These are phyloP conservation scores for Geoglossum cookeanum DNA, from an alignment of 2,329 filamentous ascomycete species.

Conservation along the genomic window DNA sequence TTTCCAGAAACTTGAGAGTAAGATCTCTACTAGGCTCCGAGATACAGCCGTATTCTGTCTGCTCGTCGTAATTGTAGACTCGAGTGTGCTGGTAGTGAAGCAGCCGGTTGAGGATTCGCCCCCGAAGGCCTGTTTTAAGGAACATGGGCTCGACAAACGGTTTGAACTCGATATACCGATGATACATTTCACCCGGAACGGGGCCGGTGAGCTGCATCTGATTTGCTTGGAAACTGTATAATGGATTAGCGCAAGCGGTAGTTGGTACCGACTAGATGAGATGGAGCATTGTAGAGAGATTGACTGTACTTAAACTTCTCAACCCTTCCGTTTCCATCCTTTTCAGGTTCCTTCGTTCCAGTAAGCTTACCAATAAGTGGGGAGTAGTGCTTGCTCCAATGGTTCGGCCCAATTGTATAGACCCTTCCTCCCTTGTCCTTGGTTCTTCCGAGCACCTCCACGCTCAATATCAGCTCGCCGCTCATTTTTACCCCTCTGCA, in stretches of 20 bases:
- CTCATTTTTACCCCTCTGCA: slow-evolving; percentile 39
- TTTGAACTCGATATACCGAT: slow-evolving; percentile 83
- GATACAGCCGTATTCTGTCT: slow-evolving; percentile 54
- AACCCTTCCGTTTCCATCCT: slow-evolving; percentile 36
- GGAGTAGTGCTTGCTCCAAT: slow-evolving; percentile 70
- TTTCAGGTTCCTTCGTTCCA: slow-evolving; percentile 49
- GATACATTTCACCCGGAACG: slow-evolving; percentile 62
- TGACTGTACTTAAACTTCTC: slow-evolving; percentile 46
- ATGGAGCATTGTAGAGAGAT: neutral
- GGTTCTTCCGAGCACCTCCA: slow-evolving; percentile 60
- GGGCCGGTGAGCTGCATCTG: slow-evolving; percentile 77
- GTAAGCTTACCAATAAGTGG: slow-evolving; percentile 71
- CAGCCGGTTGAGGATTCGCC: slow-evolving; percentile 62
- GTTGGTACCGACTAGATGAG: neutral
- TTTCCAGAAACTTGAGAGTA: slow-evolving; percentile 61
- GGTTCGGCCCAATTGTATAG: slow-evolving; percentile 62
- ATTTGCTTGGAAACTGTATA: slow-evolving; percentile 67
- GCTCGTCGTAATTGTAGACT: slow-evolving; percentile 72
- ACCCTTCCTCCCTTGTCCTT: slow-evolving; percentile 43
- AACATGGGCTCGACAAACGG: slow-evolving; percentile 86
- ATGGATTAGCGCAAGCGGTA: neutral
- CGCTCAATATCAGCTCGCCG: slow-evolving; percentile 51
- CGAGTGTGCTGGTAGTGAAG: slow-evolving; percentile 78
- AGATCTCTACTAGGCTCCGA: slow-evolving; percentile 48
- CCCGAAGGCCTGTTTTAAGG: slow-evolving; percentile 54